Percentiles rank a stretch among this genome's conserved stretches.
phyloP scores from a whole-genome alignment of 140 eudicot genomes.

The Erigeron philadelphicus region DNA sequence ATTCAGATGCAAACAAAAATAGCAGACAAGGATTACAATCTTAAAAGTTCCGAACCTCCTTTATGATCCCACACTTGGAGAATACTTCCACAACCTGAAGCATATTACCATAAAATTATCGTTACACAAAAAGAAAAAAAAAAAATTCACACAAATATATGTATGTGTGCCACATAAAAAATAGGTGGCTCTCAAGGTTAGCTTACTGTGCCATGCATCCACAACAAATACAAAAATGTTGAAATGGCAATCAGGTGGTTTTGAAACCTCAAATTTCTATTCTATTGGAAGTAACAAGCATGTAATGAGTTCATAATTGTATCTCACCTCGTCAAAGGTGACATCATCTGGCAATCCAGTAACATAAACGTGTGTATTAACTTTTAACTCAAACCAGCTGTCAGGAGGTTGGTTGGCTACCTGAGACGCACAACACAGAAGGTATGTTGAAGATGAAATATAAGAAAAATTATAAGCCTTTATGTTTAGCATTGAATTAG shows the following conservation, averaged over 20 bases:
- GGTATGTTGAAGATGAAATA: not conserved
- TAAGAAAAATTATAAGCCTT: not conserved
- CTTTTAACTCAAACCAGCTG: conserved; percentile 93
- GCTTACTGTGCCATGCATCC: conserved; percentile 3
- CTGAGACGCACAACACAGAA: conserved; percentile 36
- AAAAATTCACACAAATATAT: not conserved
- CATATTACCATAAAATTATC: conserved; percentile 25
- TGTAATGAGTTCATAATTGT: conserved; percentile 13
- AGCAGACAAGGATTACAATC: conserved; percentile 11
- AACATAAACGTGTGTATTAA: conserved; percentile 86
- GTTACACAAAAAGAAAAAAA: conserved; percentile 15
- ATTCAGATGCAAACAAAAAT: conserved; percentile 4
- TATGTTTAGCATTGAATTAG: not conserved
- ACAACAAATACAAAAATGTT: not conserved
- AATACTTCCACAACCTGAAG: conserved; percentile 90
- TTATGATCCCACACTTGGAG: conserved; percentile 90
- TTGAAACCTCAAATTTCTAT: conserved; percentile 4
- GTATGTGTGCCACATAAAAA: conserved; percentile 2
- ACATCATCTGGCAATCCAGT: conserved; percentile 98
- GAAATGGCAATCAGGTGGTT: not conserved
- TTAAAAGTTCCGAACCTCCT: conserved; percentile 55
- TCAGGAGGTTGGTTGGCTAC: conserved; percentile 96
- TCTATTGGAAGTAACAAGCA: conserved; percentile 7
- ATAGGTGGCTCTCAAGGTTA: conserved; percentile 17
- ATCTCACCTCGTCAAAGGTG: conserved; percentile 84